phyloP scores from a whole-genome alignment of 371 early-diverging fungal species.

The Zychaea mexicana region DNA sequence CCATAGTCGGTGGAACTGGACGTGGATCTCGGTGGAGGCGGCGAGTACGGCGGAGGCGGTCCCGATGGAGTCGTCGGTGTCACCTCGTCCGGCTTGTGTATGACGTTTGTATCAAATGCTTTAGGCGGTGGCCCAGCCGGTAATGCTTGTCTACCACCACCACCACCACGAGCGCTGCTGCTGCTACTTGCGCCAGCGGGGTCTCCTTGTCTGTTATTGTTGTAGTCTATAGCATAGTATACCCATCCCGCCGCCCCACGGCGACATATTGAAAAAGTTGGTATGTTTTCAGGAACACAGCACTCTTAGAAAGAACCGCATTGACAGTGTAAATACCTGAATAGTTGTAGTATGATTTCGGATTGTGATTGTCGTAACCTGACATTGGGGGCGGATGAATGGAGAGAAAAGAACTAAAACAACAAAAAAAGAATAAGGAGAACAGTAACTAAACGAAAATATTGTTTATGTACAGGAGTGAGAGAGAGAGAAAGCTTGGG shows the following conservation, averaged over 20 bases:
- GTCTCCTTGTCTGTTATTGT: background rate
- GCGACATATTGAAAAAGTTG: no score
- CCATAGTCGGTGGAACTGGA: constrained; percentile 1
- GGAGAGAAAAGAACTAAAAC: constrained; percentile 8
- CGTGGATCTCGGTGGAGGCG: background rate
- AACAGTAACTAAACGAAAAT: no score
- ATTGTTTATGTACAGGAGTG: no score
- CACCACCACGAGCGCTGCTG: background rate
- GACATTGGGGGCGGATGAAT: constrained; percentile 3
- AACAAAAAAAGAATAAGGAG: constrained; percentile 2
- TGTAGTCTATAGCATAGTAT: background rate
- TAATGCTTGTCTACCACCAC: background rate
- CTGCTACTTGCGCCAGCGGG: background rate
- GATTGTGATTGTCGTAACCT: constrained; percentile 6
- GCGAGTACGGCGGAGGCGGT: constrained; percentile 23
- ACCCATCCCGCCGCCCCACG: background rate
- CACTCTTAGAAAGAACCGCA: background rate
- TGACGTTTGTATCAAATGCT: background rate
- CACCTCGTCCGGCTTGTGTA: constrained; percentile 7
- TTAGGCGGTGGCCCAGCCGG: background rate
- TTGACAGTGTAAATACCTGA: constrained; percentile 7
- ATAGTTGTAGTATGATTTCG: constrained; percentile 23
- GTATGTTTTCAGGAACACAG: background rate
- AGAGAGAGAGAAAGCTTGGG: no score
- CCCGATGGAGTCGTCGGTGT: constrained; percentile 2